Evolutionary conservation across 306 rosid genomes (phyloP).

Genomic region (Fragaria iinumae): DNA sequence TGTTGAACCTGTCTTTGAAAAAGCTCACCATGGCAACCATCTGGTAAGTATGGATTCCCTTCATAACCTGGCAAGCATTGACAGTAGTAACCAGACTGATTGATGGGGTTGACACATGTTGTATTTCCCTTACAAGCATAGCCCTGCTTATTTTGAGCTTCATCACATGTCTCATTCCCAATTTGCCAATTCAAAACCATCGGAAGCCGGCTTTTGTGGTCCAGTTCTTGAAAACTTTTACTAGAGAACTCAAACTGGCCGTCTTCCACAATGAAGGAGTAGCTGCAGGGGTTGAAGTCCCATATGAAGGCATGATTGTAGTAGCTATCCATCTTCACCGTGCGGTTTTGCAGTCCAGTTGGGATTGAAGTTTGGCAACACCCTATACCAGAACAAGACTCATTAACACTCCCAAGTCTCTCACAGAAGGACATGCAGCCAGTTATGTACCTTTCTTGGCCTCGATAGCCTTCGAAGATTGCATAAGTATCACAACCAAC

Average conservation of each 20-base stretch:
- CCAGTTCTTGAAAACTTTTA: neutral
- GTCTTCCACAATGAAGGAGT: conserved; percentile 6
- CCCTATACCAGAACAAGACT: conserved; percentile 23
- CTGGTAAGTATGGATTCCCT: conserved; percentile 28
- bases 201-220: neutral
- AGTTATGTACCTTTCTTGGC: neutral
- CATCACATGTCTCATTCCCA: conserved; percentile 15
- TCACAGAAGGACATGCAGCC: conserved; percentile 19
- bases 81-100: conserved; percentile 25
- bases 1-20: neutral
- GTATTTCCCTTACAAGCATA: conserved; percentile 16
- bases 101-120: neutral
- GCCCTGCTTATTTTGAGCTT: neutral
- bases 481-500: conserved; percentile 22
- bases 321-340: conserved; percentile 6
- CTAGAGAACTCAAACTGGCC: conserved; percentile 19
- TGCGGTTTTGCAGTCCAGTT: conserved; percentile 8
- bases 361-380: conserved; percentile 22
- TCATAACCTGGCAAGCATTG: conserved; percentile 23
- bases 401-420: neutral
- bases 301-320: neutral
- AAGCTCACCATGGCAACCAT: conserved; percentile 31
- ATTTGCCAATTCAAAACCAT: conserved; percentile 25
- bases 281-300: conserved; percentile 22
- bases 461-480: neutral